phyloP scores from a whole-genome alignment of 192 early-diverging fungal species.

The Entomortierella beljakovae region DNA sequence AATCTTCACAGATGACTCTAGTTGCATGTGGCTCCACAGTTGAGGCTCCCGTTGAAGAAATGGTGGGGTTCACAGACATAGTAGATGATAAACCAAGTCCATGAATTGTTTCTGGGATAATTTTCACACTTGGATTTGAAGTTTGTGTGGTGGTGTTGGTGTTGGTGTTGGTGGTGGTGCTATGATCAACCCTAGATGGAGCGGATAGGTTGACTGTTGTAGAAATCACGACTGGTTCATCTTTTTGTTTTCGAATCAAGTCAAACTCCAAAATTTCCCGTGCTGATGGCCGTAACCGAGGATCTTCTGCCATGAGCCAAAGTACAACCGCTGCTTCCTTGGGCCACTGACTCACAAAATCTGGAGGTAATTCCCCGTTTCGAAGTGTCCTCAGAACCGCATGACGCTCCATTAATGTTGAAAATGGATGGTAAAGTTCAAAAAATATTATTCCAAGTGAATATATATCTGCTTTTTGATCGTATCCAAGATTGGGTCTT shows the following conservation, averaged over 20 bases:
- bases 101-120: not conserved
- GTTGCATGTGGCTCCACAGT: not conserved
- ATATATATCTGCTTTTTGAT: conserved; percentile 92
- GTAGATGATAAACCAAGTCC: conserved; percentile 8
- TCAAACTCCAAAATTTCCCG: conserved; percentile 78
- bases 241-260: conserved; percentile 63
- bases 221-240: not conserved
- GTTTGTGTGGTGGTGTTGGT: not conserved
- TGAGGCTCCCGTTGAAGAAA: not conserved
- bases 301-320: conserved; percentile 85
- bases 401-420: conserved; percentile 93
- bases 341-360: conserved; percentile 74
- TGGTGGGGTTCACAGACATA: not conserved
- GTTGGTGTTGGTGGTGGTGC: too few species aligned
- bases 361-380: conserved; percentile 72
- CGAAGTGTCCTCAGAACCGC: conserved; percentile 74
- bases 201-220: not conserved
- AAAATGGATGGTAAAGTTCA: conserved; percentile 91
- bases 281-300: conserved; percentile 75
- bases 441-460: conserved; percentile 97
- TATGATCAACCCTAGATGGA: not conserved
- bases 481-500: conserved; percentile 63
- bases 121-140: not conserved
- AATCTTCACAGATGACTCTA: conserved; percentile 16
- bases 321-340: conserved; percentile 88